These are phyloP conservation scores for Pythium graminicola DNA, from an alignment of 352 stramenopile species.

Conservation along the genomic window DNA sequence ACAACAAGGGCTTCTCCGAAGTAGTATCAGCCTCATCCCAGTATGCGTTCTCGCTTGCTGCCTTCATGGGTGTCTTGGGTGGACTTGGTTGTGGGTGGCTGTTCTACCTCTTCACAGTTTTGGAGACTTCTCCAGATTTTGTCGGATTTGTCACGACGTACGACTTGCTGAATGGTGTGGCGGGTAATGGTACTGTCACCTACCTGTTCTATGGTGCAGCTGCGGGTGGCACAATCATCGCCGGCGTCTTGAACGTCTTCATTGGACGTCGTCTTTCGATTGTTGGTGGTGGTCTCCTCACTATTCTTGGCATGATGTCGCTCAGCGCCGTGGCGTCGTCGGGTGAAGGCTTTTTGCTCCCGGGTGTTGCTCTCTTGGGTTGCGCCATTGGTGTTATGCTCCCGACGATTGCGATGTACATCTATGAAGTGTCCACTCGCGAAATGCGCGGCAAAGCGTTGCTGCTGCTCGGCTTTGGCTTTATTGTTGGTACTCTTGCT, in stretches of 20 bases:
- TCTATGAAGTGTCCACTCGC: conserved; percentile 80
- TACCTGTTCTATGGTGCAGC: conserved; percentile 64
- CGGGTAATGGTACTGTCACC: conserved; percentile 52
- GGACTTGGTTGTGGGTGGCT: conserved; percentile 69
- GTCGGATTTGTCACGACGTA: conserved; percentile 77
- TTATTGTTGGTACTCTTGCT: conserved; percentile 55
- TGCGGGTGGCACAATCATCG: conserved; percentile 44
- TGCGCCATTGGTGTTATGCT: conserved; percentile 54
- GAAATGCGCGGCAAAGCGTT: conserved; percentile 80
- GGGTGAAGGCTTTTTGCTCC: conserved; percentile 50
- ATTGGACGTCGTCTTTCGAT: conserved; percentile 73
- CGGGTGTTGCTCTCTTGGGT: conserved; percentile 57
- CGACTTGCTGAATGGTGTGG: conserved; percentile 47
- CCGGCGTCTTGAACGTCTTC: conserved; percentile 56
- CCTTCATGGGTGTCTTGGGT: conserved; percentile 67
- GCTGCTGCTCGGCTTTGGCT: conserved; percentile 63
- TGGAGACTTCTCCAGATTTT: conserved; percentile 72
- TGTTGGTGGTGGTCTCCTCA: conserved; percentile 56
- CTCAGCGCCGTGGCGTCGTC: conserved; percentile 51
- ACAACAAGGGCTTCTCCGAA: conserved; percentile 86
- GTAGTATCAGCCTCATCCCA: conserved; percentile 81
- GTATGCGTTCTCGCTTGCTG: conserved; percentile 77
- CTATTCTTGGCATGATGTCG: conserved; percentile 62
- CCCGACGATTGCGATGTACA: conserved; percentile 73
- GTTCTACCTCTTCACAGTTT: conserved; percentile 68